Conservation (phyloP, 345 rosid species). For the Kandelia obovata region DNA sequence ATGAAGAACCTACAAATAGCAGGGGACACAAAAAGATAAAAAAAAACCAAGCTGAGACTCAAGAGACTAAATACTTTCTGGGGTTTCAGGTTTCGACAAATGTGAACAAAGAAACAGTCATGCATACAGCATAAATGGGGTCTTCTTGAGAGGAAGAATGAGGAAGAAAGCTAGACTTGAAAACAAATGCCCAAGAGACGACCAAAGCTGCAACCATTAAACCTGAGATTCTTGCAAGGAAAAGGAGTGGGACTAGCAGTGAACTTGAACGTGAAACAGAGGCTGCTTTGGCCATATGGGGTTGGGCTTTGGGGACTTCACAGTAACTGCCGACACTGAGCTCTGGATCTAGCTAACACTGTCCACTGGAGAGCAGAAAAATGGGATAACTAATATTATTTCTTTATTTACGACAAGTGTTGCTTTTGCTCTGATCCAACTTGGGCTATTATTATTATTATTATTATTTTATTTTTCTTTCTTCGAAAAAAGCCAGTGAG, state of each 20-base stretch:
- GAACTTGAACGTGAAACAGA: constrained; percentile 32
- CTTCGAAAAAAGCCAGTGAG: too few relatives aligned
- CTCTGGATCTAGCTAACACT: too few relatives aligned
- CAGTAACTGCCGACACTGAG: constrained; percentile 8
- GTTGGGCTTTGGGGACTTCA: not conserved
- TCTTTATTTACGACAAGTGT: too few relatives aligned
- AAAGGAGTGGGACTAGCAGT: constrained; percentile 34
- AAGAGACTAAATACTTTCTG: not conserved
- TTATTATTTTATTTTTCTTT: too few relatives aligned
- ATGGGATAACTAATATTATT: too few relatives aligned
- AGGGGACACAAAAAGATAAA: not conserved
- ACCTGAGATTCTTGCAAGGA: constrained; percentile 66
- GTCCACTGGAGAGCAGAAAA: too few relatives aligned
- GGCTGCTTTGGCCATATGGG: constrained; percentile 1
- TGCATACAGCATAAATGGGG: constrained; percentile 56
- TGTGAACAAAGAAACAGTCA: not conserved
- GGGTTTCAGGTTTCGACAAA: not conserved
- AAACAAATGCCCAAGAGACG: constrained; percentile 64
- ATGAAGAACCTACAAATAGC: constrained; percentile 56
- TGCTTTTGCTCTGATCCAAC: too few relatives aligned
- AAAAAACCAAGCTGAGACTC: not conserved
- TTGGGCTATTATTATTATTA: too few relatives aligned
- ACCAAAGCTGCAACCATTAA: constrained; percentile 52
- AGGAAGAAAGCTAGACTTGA: constrained; percentile 60
- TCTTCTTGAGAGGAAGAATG: constrained; percentile 45